These are phyloP conservation scores for Pistacia atlantica DNA, from an alignment of 345 rosid genomes.

Conservation along the genomic window DNA sequence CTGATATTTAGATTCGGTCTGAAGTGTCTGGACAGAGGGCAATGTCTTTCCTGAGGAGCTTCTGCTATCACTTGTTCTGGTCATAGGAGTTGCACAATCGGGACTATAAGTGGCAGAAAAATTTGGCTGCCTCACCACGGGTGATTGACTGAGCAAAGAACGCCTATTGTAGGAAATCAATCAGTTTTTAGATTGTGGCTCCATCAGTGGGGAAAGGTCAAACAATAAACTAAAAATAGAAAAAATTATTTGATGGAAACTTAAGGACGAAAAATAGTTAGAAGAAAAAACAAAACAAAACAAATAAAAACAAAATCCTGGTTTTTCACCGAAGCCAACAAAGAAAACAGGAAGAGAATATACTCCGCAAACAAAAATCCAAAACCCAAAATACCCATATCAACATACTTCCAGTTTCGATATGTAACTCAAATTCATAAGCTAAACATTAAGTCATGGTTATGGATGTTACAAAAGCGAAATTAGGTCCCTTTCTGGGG, in stretches of 20 bases:
- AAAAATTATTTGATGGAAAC: background rate
- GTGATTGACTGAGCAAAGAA: conserved; percentile 92
- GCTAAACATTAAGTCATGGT: background rate
- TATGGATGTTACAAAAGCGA: background rate
- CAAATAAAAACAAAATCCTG: background rate
- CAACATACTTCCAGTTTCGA: too few species aligned
- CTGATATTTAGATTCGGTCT: conserved; percentile 25
- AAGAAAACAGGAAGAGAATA: background rate
- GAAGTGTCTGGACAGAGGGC: conserved; percentile 43
- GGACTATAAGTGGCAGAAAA: conserved; percentile 39
- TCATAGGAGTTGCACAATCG: conserved; percentile 30
- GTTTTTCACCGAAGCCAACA: background rate
- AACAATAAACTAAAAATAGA: background rate
- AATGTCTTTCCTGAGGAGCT: conserved; percentile 44
- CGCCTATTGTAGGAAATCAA: conserved; percentile 50
- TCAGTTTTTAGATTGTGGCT: conserved; percentile 11
- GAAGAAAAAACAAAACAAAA: too few species aligned
- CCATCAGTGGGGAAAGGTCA: conserved; percentile 8
- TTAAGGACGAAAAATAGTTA: background rate
- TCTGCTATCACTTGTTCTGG: conserved; percentile 36
- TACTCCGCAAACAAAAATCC: background rate
- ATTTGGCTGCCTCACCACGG: conserved; percentile 45
- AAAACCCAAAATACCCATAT: background rate
- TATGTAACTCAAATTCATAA: background rate
- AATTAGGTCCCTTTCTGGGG: background rate